Conservation (phyloP, 2,329 filamentous ascomycete species). For the Fusarium begoniae region DNA sequence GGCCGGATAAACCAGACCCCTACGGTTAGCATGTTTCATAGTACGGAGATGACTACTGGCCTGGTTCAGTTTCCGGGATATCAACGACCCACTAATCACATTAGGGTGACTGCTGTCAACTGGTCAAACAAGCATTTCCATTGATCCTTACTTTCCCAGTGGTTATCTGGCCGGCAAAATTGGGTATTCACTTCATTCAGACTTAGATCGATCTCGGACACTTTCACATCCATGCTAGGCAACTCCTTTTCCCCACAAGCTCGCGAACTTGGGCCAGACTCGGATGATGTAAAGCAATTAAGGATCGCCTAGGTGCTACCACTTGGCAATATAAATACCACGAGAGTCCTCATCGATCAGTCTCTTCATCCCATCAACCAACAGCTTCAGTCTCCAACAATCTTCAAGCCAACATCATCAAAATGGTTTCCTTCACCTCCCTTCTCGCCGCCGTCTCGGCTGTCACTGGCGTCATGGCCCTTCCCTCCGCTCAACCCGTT, state of each 20-base stretch:
- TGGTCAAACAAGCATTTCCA: background rate
- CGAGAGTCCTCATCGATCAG: background rate
- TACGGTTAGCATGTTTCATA: slow-evolving; percentile 12
- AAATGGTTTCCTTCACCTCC: slow-evolving; percentile 38
- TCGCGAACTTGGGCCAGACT: background rate
- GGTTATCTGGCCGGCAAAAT: slow-evolving; percentile 27
- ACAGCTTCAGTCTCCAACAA: background rate
- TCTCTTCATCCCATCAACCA: background rate
- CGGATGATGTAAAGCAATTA: background rate
- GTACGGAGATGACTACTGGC: slow-evolving; percentile 20
- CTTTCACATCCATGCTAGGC: background rate
- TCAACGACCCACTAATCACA: slow-evolving; percentile 18
- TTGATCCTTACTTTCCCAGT: background rate
- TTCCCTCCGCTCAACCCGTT: slow-evolving; percentile 16
- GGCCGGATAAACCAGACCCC: slow-evolving; percentile 19
- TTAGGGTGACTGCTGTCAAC: background rate
- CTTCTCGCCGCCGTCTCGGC: slow-evolving; percentile 32
- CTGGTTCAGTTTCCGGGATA: background rate
- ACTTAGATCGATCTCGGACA: slow-evolving; percentile 3
- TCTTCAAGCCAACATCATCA: background rate
- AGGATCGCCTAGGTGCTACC: background rate
- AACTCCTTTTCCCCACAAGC: slow-evolving; percentile 7
- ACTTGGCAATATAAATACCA: slow-evolving; percentile 23
- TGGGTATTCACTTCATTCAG: background rate
- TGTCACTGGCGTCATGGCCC: slow-evolving; percentile 29